phyloP scores from a whole-genome alignment of 306 rosid species.

The Purshia tridentata region DNA sequence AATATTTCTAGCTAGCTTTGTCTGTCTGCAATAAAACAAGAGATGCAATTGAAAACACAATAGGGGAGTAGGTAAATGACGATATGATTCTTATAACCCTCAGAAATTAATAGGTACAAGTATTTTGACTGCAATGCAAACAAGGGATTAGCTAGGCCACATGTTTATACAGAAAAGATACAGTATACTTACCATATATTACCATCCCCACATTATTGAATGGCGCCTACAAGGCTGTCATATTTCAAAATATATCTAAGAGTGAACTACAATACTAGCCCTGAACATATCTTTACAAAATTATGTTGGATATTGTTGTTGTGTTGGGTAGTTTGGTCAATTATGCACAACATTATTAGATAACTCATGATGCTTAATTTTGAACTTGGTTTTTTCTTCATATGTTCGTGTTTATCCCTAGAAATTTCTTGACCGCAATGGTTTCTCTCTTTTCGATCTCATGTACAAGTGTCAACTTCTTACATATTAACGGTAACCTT shows the following conservation, averaged over 20 bases:
- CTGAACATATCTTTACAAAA: neutral
- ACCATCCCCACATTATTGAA: neutral
- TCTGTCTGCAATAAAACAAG: neutral
- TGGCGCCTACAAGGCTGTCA: neutral
- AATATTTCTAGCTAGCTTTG: neutral
- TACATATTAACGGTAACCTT: too few relatives aligned
- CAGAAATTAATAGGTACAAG: neutral
- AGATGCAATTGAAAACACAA: neutral
- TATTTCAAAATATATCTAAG: neutral
- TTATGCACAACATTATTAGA: neutral
- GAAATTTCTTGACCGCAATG: neutral
- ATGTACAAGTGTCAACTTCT: too few relatives aligned
- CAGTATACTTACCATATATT: slow-evolving; percentile 28
- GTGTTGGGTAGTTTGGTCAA: neutral
- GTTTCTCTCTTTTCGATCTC: too few relatives aligned
- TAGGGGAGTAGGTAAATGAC: neutral
- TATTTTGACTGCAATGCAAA: neutral
- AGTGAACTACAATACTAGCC: slow-evolving; percentile 3
- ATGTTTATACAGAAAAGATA: slow-evolving; percentile 15
- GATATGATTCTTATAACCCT: slow-evolving; percentile 3
- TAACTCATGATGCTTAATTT: too few relatives aligned
- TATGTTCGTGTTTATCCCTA: slow-evolving; percentile 1
- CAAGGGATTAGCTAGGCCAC: slow-evolving; percentile 1
- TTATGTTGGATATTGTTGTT: neutral
- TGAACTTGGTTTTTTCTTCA: neutral